phyloP scores from a whole-genome alignment of 805 yeast species.

The Metschnikowia santaceciliae region DNA sequence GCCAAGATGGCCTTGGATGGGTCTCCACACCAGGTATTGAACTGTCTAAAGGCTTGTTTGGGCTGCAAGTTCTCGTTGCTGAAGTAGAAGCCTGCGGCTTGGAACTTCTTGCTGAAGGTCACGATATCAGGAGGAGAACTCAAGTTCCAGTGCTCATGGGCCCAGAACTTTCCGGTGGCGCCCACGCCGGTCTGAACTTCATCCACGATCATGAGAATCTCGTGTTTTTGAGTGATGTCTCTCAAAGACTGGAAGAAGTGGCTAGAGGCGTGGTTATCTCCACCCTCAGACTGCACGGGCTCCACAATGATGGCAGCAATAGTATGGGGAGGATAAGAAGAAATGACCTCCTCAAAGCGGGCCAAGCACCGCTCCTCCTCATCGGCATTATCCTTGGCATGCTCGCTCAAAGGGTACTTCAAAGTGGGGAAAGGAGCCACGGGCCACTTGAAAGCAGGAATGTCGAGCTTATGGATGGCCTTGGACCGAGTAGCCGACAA shows the following conservation, averaged over 20 bases:
- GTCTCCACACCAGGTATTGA: constrained; percentile 79
- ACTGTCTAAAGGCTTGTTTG: constrained; percentile 60
- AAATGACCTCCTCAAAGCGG: constrained; percentile 37
- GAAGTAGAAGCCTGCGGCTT: constrained; percentile 69
- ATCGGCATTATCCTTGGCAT: constrained; percentile 35
- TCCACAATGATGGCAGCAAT: constrained; percentile 54
- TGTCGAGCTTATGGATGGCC: constrained; percentile 54
- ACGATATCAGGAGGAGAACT: constrained; percentile 64
- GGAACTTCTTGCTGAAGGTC: constrained; percentile 69
- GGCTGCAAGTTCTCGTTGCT: constrained; percentile 57
- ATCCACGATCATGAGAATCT: constrained; percentile 59
- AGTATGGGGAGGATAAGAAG: constrained; percentile 32
- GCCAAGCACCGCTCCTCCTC: constrained; percentile 49
- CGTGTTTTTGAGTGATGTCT: constrained; percentile 54
- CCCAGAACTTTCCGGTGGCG: constrained; percentile 70
- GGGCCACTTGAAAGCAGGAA: constrained; percentile 61
- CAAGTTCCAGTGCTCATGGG: constrained; percentile 65
- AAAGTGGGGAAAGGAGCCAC: constrained; percentile 44
- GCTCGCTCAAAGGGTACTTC: constrained; percentile 38
- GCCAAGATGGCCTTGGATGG: constrained; percentile 67
- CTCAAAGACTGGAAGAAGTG: constrained; percentile 61
- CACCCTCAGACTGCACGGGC: constrained; percentile 73
- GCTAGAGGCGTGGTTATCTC: constrained; percentile 67
- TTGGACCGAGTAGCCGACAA: constrained; percentile 54
- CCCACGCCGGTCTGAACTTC: constrained; percentile 77